A percentile compares a stretch with the other conserved stretches of the same genome.
Conservation (phyloP, 1,139 yeast genomes). For the Yueomyces sp. region DNA sequence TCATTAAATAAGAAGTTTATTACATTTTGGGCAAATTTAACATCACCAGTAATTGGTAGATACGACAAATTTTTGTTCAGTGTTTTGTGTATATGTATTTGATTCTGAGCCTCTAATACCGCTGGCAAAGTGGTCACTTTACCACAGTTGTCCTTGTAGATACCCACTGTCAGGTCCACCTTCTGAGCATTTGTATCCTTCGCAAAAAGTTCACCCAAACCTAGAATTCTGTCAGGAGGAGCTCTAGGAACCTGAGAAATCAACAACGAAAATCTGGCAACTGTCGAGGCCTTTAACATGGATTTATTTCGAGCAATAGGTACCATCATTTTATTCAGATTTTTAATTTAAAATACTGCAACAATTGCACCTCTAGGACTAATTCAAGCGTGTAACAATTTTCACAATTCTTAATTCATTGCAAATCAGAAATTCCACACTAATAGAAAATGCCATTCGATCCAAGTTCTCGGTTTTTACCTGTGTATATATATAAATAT, state of each 20-base stretch:
- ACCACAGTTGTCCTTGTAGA: conserved; percentile 76
- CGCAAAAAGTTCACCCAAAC: conserved; percentile 47
- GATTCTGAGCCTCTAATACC: conserved; percentile 51
- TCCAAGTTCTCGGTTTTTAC: too few species aligned
- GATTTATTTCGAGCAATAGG: too few species aligned
- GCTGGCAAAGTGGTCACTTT: conserved; percentile 84
- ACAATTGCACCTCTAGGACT: too few species aligned
- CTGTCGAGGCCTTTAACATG: not conserved
- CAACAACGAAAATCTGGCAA: not conserved
- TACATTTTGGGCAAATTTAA: conserved; percentile 53
- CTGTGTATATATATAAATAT: too few species aligned
- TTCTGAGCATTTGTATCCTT: conserved; percentile 47
- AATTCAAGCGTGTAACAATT: too few species aligned
- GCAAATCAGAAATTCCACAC: too few species aligned
- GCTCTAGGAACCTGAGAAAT: conserved; percentile 23
- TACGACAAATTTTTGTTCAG: conserved; percentile 40
- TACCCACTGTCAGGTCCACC: conserved; percentile 86
- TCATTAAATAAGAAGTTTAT: conserved; percentile 60
- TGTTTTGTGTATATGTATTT: conserved; percentile 12
- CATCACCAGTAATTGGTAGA: conserved; percentile 68
- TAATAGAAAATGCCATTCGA: too few species aligned
- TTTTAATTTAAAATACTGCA: too few species aligned
- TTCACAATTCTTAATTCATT: too few species aligned
- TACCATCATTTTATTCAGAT: too few species aligned
- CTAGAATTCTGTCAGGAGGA: conserved; percentile 65